Evolutionary conservation across 345 rosid genomes (phyloP).

Genomic region (Brassica carinata): DNA sequence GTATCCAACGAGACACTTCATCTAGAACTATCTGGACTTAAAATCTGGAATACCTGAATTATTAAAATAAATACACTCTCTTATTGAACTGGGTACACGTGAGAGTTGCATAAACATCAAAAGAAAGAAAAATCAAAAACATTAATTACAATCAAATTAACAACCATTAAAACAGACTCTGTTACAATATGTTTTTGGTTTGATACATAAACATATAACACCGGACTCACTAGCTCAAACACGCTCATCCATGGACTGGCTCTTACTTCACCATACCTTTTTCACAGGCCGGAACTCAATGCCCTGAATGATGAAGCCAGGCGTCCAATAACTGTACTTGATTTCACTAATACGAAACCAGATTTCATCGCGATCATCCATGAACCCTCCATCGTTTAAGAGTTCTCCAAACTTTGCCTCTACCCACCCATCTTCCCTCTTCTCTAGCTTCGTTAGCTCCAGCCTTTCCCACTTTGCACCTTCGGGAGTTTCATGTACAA

Average conservation of each 20-base stretch:
- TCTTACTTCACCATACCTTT: background rate
- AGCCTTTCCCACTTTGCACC: background rate
- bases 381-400: background rate
- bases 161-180: background rate
- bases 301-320: slow-evolving; percentile 23
- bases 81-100: background rate
- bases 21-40: background rate
- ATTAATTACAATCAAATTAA: background rate
- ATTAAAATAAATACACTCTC: background rate
- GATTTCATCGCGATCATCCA: background rate
- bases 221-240: background rate
- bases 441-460: background rate
- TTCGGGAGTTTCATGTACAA: background rate
- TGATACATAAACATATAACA: background rate
- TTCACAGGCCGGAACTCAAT: slow-evolving; percentile 23
- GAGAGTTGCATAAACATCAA: background rate
- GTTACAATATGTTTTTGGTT: background rate
- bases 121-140: background rate
- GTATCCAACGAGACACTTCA: background rate
- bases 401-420: background rate
- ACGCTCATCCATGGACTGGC: background rate
- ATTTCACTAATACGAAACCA: background rate
- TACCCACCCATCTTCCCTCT: slow-evolving; percentile 6
- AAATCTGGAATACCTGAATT: background rate
- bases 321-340: background rate